A percentile compares a stretch with the other conserved stretches of the same genome.
phyloP scores from a whole-genome alignment of 257 asterid genomes.

The Solanum medicagineum region DNA sequence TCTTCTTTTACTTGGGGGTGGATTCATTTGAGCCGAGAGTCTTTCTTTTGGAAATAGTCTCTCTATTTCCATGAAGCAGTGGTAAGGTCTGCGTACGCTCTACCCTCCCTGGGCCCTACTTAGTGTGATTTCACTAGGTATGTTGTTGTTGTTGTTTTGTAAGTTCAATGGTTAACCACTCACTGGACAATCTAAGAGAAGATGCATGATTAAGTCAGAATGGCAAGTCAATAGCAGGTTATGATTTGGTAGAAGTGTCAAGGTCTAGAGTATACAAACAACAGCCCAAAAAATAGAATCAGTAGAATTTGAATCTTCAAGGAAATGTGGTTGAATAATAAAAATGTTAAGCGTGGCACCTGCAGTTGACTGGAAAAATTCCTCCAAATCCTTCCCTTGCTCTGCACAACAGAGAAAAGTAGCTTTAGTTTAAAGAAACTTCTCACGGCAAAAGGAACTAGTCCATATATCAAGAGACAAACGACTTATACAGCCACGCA shows the following conservation, averaged over 20 bases:
- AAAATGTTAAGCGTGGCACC: constrained; percentile 22
- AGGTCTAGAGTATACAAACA: neutral
- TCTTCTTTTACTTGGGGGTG: too few species aligned
- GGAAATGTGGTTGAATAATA: neutral
- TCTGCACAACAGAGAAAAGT: constrained; percentile 30
- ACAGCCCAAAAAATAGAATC: neutral
- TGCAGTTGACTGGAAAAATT: constrained; percentile 85
- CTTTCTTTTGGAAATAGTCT: too few species aligned
- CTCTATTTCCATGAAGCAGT: too few species aligned
- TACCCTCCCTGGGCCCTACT: too few species aligned
- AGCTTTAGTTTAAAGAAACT: neutral
- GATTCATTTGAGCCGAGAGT: too few species aligned
- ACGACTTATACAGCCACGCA: neutral
- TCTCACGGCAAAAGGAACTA: neutral
- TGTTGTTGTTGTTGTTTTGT: too few species aligned
- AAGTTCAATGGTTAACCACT: neutral
- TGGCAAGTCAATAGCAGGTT: neutral
- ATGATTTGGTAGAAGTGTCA: neutral
- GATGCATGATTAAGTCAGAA: neutral
- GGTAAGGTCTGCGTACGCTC: too few species aligned
- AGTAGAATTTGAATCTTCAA: neutral
- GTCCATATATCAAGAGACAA: neutral
- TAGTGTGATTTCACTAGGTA: too few species aligned
- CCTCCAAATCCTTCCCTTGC: constrained; percentile 78
- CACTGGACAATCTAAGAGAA: neutral